phyloP scores from a whole-genome alignment of 768 basidiomycete species.

The Rubroboletus satanas region DNA sequence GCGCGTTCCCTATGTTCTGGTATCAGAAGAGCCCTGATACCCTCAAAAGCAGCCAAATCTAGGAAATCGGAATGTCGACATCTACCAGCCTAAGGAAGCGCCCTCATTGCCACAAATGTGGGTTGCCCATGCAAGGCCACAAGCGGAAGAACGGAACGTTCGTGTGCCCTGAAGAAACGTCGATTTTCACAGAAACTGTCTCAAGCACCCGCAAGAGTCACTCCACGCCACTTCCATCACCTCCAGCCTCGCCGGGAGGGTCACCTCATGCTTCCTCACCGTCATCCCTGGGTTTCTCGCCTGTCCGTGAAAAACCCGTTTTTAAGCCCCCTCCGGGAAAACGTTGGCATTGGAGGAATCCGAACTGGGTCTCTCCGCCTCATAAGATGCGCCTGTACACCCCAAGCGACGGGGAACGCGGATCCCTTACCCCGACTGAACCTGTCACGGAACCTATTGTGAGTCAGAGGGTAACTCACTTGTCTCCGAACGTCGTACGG shows the following conservation, averaged over 20 bases:
- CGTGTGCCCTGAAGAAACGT: constrained; percentile 24
- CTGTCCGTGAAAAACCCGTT: constrained; percentile 14
- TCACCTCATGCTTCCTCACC: constrained; percentile 20
- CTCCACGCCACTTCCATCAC: constrained; percentile 24
- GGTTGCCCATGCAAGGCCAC: constrained; percentile 32
- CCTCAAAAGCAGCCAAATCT: constrained; percentile 1
- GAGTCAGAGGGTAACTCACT: not conserved
- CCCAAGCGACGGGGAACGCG: constrained; percentile 21
- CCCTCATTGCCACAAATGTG: constrained; percentile 35
- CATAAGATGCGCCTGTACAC: constrained; percentile 24
- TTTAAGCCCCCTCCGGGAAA: constrained; percentile 30
- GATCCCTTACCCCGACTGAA: constrained; percentile 31
- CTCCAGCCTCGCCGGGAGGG: constrained; percentile 25
- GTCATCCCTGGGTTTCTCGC: constrained; percentile 12
- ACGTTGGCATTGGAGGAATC: constrained; percentile 34
- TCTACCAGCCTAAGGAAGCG: constrained; percentile 30
- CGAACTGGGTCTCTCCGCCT: constrained; percentile 33
- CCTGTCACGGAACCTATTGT: constrained; percentile 22
- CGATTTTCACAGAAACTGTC: constrained; percentile 13
- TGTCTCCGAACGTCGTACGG: not conserved
- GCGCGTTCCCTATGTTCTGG: not conserved
- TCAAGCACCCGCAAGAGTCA: constrained; percentile 16
- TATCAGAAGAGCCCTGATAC: not conserved
- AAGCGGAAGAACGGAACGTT: constrained; percentile 30
- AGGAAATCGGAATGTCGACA: constrained; percentile 22